Conservation (phyloP, 306 rosid genomes). For the Acacia acuminata region DNA sequence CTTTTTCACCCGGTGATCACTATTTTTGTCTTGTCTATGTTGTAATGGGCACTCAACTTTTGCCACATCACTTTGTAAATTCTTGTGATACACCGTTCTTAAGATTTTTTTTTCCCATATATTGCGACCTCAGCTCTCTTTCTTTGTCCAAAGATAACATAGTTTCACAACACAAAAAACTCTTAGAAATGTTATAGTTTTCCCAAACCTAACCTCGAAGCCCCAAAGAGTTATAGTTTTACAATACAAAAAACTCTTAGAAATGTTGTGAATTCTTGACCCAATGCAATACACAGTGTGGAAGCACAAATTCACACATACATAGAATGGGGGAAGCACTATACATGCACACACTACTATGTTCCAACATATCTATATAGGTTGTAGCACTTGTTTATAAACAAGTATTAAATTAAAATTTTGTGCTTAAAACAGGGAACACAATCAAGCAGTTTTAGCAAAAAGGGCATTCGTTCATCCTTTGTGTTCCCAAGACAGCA, state of each 20-base stretch:
- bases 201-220: slow-evolving; percentile 9
- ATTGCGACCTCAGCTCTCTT: neutral
- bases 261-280: slow-evolving; percentile 35
- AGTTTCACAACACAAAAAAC: too few relatives aligned
- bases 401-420: slow-evolving; percentile 11
- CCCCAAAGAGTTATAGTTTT: neutral
- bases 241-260: neutral
- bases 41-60: neutral
- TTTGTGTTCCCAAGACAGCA: slow-evolving; percentile 75
- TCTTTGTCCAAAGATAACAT: neutral
- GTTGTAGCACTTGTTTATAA: slow-evolving; percentile 1
- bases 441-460: slow-evolving; percentile 47
- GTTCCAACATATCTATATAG: slow-evolving; percentile 5
- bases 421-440: slow-evolving; percentile 42
- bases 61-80: neutral
- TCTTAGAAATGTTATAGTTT: neutral
- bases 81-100: neutral
- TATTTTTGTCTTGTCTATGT: too few relatives aligned
- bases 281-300: slow-evolving; percentile 32
- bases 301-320: slow-evolving; percentile 43
- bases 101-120: neutral
- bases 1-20: too few relatives aligned
- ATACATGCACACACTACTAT: slow-evolving; percentile 34
- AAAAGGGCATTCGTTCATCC: slow-evolving; percentile 39
- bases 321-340: slow-evolving; percentile 55